A percentile compares a stretch with the other conserved stretches of the same genome.
phyloP scores from a whole-genome alignment of 1,139 yeast species.

The Kurtzmaniella quercitrusa region DNA sequence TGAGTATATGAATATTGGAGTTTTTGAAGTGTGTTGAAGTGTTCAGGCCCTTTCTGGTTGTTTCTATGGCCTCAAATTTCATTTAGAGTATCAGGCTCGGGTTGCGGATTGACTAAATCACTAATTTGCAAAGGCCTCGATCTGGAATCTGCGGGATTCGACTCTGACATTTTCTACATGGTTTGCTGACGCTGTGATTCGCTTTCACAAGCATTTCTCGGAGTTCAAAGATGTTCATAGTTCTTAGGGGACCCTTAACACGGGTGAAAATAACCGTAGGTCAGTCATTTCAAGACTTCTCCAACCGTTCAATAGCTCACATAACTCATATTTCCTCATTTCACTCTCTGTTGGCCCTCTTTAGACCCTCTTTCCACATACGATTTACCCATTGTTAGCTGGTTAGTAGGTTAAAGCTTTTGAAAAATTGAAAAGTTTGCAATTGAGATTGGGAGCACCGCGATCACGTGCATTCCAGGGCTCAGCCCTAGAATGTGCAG shows the following conservation, averaged over 20 bases:
- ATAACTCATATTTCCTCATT: not conserved
- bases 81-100: no score
- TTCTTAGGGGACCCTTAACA: no score
- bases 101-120: no score
- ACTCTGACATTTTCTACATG: no score
- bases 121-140: no score
- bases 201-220: no score
- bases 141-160: no score
- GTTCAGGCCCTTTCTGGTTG: not conserved
- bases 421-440: slow-evolving; percentile 14
- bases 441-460: not conserved
- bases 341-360: not conserved
- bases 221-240: no score
- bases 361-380: slow-evolving; percentile 32
- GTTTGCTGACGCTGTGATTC: no score
- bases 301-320: not conserved
- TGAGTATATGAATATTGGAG: not conserved
- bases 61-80: not conserved
- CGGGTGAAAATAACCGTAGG: no score
- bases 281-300: no score
- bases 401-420: slow-evolving; percentile 4
- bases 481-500: slow-evolving; percentile 11
- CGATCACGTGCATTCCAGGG: slow-evolving; percentile 9
- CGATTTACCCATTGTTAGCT: slow-evolving; percentile 73
- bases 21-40: not conserved